phyloP scores from a whole-genome alignment of 1,139 yeast species.

The Hyphopichia wangnamkhiaoensis region DNA sequence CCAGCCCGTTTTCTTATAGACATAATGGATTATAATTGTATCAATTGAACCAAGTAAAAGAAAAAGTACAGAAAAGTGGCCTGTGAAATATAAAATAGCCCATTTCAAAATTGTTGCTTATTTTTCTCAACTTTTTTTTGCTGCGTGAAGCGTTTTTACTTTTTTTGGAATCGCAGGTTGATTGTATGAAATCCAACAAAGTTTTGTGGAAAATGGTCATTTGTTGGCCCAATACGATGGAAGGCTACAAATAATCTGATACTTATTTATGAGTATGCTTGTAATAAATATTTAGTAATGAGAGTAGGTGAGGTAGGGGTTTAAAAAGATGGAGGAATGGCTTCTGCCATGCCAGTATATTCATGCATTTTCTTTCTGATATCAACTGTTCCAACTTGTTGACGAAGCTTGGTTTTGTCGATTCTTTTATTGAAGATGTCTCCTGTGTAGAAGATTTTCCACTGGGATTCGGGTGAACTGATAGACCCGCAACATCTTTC shows the following conservation, averaged over 20 bases:
- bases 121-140: not conserved
- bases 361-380: conserved; percentile 28
- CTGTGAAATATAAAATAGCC: too few relatives aligned
- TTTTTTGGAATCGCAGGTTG: too few relatives aligned
- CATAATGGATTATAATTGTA: not conserved
- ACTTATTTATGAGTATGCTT: too few relatives aligned
- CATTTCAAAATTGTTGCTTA: not conserved
- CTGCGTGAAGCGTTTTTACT: too few relatives aligned
- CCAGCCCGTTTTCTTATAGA: not conserved
- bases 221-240: too few relatives aligned
- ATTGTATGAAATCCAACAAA: too few relatives aligned
- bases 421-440: conserved; percentile 41
- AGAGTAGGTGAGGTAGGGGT: too few relatives aligned
- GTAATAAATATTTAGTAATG: too few relatives aligned
- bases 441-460: conserved; percentile 76
- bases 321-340: conserved; percentile 34
- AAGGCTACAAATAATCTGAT: too few relatives aligned
- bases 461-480: conserved; percentile 51
- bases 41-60: not conserved
- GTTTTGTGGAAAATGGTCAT: too few relatives aligned
- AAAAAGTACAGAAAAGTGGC: too few relatives aligned
- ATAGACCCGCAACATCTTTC: conserved; percentile 82
- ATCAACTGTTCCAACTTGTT: conserved; percentile 21
- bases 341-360: conserved; percentile 34
- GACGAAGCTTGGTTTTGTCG: conserved; percentile 20